These are phyloP conservation scores for Mallotus japonicus DNA, from an alignment of 441 rosid species.

Conservation along the genomic window DNA sequence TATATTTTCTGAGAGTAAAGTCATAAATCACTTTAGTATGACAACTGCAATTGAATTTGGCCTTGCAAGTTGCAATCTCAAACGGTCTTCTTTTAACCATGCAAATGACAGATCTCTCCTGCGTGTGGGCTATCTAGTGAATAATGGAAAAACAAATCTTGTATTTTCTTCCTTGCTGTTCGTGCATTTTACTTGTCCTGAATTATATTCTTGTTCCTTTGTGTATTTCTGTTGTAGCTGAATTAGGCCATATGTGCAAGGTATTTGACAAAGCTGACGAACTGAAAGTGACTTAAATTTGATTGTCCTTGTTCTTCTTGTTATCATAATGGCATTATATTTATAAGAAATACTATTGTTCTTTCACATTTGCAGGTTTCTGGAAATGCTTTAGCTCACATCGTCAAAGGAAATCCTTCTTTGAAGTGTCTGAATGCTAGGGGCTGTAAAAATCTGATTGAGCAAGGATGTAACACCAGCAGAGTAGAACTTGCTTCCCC, in stretches of 20 bases:
- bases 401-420: slow-evolving; percentile 49
- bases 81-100: too few species aligned
- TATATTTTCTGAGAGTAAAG: background rate
- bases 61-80: too few species aligned
- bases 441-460: slow-evolving; percentile 62
- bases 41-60: background rate
- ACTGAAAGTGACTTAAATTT: slow-evolving; percentile 4
- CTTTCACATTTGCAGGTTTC: slow-evolving; percentile 53
- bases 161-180: background rate
- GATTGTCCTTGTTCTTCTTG: slow-evolving; percentile 15
- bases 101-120: too few species aligned
- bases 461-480: slow-evolving; percentile 27
- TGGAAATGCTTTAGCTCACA: slow-evolving; percentile 46
- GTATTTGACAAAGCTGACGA: slow-evolving; percentile 8
- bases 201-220: background rate
- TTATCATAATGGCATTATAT: background rate
- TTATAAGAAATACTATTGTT: slow-evolving; percentile 7
- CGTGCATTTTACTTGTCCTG: background rate
- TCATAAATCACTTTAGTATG: background rate
- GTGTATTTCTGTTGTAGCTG: background rate
- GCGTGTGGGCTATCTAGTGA: background rate
- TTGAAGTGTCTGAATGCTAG: slow-evolving; percentile 63
- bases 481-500: slow-evolving; percentile 30
- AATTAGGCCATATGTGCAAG: slow-evolving; percentile 6
- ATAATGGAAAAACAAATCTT: background rate